Base-by-base conservation (phyloP, 306 rosid species). In the Glycine latifolia region DNA sequence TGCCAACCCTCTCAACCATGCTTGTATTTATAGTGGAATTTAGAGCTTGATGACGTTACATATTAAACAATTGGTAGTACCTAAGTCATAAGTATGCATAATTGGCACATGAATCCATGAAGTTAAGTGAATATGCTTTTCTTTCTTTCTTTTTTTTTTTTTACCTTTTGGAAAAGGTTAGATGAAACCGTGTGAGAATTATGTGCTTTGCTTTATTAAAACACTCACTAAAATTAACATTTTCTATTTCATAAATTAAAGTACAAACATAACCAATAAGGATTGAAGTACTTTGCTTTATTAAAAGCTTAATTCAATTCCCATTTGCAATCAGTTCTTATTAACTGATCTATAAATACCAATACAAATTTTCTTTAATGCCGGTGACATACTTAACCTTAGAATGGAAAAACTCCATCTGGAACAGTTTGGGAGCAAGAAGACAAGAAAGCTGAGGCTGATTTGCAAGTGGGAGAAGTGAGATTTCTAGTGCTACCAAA, bases 11-110 rank as follows among this genome's bases (percentile, higher is more conserved):
- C 78, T 50, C 58, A 50, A 73, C 33, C 20, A 70, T 15, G 60
- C 69, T 11, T 77, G 16, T 87, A 93, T 87, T 90, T 93, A 91
- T 93, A 91, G 95, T 70, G 79, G 80, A 80, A 83, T 10, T 68
- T 65, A 78, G 86, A 67, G 44, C 76, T 66, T 63, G 80, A 17
- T 83, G 87, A 69, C 73, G 74, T 49, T 60, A 39, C 58, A 52
- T 15, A 70, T 47, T 70, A 59, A 76, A 77, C 31, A 26, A 56
- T 43, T 47, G 31, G 31, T 63, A 4, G 44, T 70, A 17, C 67
- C 44, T 61, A 59, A 13, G 50, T 49, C 46, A 77, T 37, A 43
- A 53, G 13, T 61, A 47, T 70, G 60, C 69, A 71, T 77, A 56
- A 60, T 83, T 52, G 53, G 4, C 61, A 44, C 78, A 77, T 71